A percentile compares a stretch with the other conserved stretches of the same genome.
Evolutionary conservation across 1,139 yeast species (phyloP).

Genomic region (Trichomonascaceae sp.): DNA sequence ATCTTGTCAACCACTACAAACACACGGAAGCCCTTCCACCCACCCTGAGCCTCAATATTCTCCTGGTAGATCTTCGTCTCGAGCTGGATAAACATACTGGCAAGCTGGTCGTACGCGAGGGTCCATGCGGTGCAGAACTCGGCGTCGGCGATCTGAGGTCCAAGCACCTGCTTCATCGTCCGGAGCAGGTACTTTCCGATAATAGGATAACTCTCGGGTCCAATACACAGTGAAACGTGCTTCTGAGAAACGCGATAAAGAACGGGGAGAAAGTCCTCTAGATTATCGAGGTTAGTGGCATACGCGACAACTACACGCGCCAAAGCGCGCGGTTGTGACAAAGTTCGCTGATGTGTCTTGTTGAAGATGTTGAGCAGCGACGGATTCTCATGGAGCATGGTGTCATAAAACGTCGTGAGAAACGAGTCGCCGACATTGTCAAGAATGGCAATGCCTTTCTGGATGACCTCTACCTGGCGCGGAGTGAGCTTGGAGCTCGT

Average conservation of each 20-base stretch:
- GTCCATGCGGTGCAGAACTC: constrained; percentile 54
- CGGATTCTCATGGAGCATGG: constrained; percentile 41
- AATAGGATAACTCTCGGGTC: constrained; percentile 51
- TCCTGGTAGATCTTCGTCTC: constrained; percentile 37
- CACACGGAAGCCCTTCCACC: constrained; percentile 45
- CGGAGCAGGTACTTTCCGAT: constrained; percentile 45
- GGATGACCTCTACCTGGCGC: constrained; percentile 31
- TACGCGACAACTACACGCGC: constrained; percentile 51
- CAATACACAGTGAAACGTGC: constrained; percentile 51
- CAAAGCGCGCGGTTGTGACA: constrained; percentile 50
- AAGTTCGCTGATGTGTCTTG: constrained; percentile 40
- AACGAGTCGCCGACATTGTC: constrained; percentile 43
- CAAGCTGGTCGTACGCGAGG: constrained; percentile 51
- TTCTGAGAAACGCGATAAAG: constrained; percentile 51
- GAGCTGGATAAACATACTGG: constrained; percentile 43
- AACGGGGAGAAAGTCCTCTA: constrained; percentile 39
- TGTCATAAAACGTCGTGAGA: constrained; percentile 40
- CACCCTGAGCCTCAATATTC: constrained; percentile 23
- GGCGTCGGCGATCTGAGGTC: constrained; percentile 41
- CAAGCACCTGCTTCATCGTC: constrained; percentile 44
- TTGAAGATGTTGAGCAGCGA: constrained; percentile 50
- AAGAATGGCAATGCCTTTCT: constrained; percentile 46
- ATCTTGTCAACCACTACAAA: constrained; percentile 35
- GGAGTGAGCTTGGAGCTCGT: constrained; percentile 14
- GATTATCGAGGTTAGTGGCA: constrained; percentile 50